A percentile compares a stretch with the other conserved stretches of the same genome.
These are phyloP conservation scores for Pythium monospermum DNA, from an alignment of 352 stramenopile species.

Conservation along the genomic window DNA sequence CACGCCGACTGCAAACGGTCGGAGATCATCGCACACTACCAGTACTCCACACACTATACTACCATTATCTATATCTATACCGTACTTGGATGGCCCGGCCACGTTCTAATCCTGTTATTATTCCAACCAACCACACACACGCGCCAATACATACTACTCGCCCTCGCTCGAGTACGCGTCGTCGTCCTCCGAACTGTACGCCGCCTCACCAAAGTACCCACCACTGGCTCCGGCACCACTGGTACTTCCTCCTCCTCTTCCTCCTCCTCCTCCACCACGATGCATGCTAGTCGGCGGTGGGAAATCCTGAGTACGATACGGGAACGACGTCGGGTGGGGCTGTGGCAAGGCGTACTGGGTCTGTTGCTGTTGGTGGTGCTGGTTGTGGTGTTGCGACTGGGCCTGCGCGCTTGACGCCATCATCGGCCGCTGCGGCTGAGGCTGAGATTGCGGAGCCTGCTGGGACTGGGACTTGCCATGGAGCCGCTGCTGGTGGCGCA, in stretches of 20 bases:
- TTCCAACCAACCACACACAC: background rate
- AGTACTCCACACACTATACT: background rate
- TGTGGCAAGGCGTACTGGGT: background rate
- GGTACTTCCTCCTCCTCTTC: too few species aligned
- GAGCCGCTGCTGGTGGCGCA: constrained; percentile 22
- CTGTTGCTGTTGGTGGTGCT: constrained; percentile 8
- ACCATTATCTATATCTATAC: background rate
- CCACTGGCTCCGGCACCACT: background rate
- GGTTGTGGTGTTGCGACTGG: background rate
- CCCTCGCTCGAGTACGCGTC: constrained; percentile 23
- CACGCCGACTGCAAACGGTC: background rate
- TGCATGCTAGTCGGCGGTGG: background rate
- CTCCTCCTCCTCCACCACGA: too few species aligned
- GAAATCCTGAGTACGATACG: constrained; percentile 10
- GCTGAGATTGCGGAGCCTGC: background rate
- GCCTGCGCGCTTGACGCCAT: background rate
- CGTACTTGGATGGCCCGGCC: too few species aligned
- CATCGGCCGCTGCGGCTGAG: background rate
- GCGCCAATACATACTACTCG: too few species aligned
- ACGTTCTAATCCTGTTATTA: too few species aligned
- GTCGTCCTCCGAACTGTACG: constrained; percentile 20
- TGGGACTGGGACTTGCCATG: background rate
- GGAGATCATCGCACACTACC: background rate
- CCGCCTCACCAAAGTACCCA: constrained; percentile 9
- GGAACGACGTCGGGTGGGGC: constrained; percentile 11